A percentile compares a stretch with the other conserved stretches of the same genome.
phyloP scores from a whole-genome alignment of 1,284 basidiomycete species.

The Apiotrichum porosum region DNA sequence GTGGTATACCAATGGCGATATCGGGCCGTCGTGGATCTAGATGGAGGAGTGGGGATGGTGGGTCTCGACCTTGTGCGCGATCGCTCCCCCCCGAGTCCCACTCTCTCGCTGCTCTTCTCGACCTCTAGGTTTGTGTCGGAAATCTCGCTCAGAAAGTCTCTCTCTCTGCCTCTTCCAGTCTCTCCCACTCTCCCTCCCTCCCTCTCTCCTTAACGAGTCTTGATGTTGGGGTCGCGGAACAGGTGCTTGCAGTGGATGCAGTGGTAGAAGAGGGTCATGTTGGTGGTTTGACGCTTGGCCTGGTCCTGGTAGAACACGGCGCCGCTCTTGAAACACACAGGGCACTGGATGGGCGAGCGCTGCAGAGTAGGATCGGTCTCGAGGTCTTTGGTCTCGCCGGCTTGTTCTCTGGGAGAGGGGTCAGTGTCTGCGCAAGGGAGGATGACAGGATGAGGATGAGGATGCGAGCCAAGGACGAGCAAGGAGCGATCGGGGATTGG shows the following conservation, averaged over 20 bases:
- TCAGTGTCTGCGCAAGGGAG: slow-evolving; percentile 2
- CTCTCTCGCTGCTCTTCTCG: no score
- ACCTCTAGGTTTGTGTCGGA: no score
- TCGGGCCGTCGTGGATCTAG: no score
- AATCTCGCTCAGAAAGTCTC: no score
- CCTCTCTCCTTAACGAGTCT: slow-evolving; percentile 6
- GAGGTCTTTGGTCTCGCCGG: slow-evolving; percentile 84
- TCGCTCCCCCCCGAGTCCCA: no score
- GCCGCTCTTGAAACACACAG: slow-evolving; percentile 50
- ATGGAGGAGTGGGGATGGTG: no score
- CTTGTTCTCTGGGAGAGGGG: slow-evolving; percentile 65
- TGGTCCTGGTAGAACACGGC: slow-evolving; percentile 91
- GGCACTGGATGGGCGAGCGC: slow-evolving; percentile 48
- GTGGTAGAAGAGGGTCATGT: slow-evolving; percentile 80
- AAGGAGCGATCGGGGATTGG: not conserved
- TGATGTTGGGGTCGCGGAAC: slow-evolving; percentile 62
- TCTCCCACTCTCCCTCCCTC: not conserved
- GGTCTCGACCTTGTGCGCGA: no score
- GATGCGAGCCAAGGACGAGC: not conserved
- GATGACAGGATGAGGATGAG: no score
- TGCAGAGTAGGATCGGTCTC: slow-evolving; percentile 83
- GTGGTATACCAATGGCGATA: no score
- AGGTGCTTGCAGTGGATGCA: slow-evolving; percentile 78
- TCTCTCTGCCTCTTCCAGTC: not conserved
- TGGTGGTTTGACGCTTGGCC: slow-evolving; percentile 80